Evolutionary conservation across 768 basidiomycete species (phyloP), one percentile per base, ranked within the genome.

Genomic region (Hypholoma fasciculare): DNA sequence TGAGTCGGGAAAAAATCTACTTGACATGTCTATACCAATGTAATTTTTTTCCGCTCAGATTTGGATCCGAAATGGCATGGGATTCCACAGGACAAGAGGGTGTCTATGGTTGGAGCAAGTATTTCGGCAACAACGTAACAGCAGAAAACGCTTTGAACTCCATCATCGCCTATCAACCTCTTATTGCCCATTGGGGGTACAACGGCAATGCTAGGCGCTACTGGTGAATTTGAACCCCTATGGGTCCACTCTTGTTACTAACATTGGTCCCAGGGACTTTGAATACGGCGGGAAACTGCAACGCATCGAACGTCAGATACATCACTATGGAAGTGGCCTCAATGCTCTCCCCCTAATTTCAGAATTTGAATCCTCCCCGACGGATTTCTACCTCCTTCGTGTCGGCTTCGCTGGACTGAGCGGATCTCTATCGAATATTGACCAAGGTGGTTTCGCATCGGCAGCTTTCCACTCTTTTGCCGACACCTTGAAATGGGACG

Each of bases 31-130:
- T 16, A 49, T 47, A 38, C n/a, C 36, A 36, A 57, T 34, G 13
- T 57, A 16, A 49, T 23, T 46, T 34, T 34, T 34, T 20, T 49
- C n/a, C n/a, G 56, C 30, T 16, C 56, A 83, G 82, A 42, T 83
- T 83, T 59, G 83, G 83, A 6, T 83, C 82, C 3, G 83, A 85
- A 64, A 82, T 83, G 81, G 82, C 82, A 9, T 83, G 82, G 82
- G 78, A 78, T 58, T 78, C 77, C 19, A 83, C 83, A 3, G 83
- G 83, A 9, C 82, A 85, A 54, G 83, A 84, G 62, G 83, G 82
- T 17, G 81, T 83, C 12, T 85, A 81, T 60, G 74, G 72, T 1
- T 85, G 82, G 83, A 73, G 76, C 47, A 79, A 73, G 58, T 82
- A 77, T 63, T 84, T 85, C 71, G 82, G 82, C 60, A 78, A 83